Percentiles rank a stretch among this genome's conserved stretches.
Conservation (phyloP, 2,329 filamentous ascomycete species). For the Aspergillus felis region DNA sequence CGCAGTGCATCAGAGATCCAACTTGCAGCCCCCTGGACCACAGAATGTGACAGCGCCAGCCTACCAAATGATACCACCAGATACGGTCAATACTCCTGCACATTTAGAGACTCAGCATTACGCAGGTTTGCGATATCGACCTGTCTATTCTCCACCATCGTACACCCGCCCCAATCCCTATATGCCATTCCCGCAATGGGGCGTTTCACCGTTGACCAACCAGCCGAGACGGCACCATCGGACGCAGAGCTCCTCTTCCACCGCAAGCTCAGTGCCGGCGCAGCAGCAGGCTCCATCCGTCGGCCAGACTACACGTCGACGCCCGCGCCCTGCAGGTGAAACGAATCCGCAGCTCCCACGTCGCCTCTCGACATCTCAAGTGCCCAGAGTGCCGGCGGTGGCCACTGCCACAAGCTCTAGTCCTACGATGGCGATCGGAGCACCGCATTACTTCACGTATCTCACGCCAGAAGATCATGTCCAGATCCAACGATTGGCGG, state of each 20-base stretch:
- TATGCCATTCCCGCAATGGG: conserved; percentile 5
- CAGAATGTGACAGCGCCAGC: not conserved
- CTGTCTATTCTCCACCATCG: not conserved
- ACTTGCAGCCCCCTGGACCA: not conserved
- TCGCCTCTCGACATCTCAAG: conserved; percentile 1
- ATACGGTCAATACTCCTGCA: not conserved
- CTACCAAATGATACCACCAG: conserved; percentile 3
- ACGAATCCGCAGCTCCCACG: not conserved
- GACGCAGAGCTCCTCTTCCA: conserved; percentile 5
- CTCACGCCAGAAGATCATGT: not conserved
- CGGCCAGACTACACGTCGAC: conserved; percentile 4
- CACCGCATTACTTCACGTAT: not conserved
- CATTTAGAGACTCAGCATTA: not conserved
- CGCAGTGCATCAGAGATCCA: not conserved
- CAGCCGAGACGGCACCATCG: conserved; percentile 12
- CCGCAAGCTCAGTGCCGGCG: not conserved
- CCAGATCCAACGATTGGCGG: not conserved
- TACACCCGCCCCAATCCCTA: conserved; percentile 3
- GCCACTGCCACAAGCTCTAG: not conserved
- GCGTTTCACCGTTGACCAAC: not conserved
- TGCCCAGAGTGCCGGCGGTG: not conserved
- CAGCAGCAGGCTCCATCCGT: conserved; percentile 1
- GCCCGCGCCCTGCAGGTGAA: conserved; percentile 7
- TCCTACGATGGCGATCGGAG: not conserved
- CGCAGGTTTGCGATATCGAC: not conserved